Base-by-base conservation (phyloP, 1,139 yeast species). In the Geotrichum bryndzae region DNA sequence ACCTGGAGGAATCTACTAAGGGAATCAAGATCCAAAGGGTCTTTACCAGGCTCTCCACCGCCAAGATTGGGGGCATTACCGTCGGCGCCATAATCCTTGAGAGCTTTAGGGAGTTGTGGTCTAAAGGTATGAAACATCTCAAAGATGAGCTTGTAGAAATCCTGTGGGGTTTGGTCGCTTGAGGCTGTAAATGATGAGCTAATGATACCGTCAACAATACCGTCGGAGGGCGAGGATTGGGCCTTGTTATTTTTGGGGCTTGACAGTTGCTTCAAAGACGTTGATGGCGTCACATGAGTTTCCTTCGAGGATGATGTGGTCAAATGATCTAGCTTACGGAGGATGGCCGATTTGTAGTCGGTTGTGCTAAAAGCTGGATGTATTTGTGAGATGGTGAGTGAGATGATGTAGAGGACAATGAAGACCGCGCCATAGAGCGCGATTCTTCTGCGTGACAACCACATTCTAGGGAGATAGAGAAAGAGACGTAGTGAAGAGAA, bases 1-100 rank as follows among this genome's bases (percentile, higher is more conserved):
- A 90, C 73, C 65, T 83, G 82, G 50, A 88, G 75, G 67, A 84
- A 85, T 31, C 79, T 51, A 22, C 51, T 22, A 31, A 62, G 59
- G 15, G 45, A 33, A 25, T 56, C 54, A 18, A 7, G 13, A 22
- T 56, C 60, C 23, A 56, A 50, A 23, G 60, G 57, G 29, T 51
- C 11, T 10, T 56, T 52, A 15, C 41, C 60, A 10, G 52, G 25
- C 13, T 45, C 23, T 23, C 45, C 52, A 29, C 52, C 52, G 23
- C 57, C 57, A 15, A 46, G 27, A 29, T 45, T 46, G 2, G 62
- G 60, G 10, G 53, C 51, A 3, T 41, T 53, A 2, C 54, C 57
- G 25, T 48, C 45, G 22, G 56, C 54, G 18, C 2, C 45, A 31
- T 60, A 56, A 15, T 56, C 38, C 27, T 60, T 54, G 15, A 60